phyloP scores from a whole-genome alignment of 2,329 filamentous ascomycete genomes.

The Didymosphaeria variabile region DNA sequence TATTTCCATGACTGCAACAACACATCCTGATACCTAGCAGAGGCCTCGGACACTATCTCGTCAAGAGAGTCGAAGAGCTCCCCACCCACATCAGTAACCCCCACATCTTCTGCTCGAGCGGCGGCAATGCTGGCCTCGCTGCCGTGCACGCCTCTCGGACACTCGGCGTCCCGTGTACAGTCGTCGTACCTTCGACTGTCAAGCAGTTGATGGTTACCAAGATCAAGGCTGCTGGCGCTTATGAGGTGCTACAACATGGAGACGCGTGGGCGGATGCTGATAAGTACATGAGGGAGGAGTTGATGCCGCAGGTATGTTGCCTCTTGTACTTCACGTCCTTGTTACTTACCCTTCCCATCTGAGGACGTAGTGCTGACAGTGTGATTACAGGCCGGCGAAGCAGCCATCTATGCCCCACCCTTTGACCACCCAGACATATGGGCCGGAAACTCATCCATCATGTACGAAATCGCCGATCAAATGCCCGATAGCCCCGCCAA shows the following conservation, averaged over 20 bases:
- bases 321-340: neutral
- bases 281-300: slow-evolving; percentile 66
- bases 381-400: slow-evolving; percentile 41
- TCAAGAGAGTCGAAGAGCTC: slow-evolving; percentile 56
- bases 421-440: slow-evolving; percentile 76
- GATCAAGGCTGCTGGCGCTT: slow-evolving; percentile 71
- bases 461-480: slow-evolving; percentile 61
- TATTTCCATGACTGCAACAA: neutral
- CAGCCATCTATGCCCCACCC: slow-evolving; percentile 70
- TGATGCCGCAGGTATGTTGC: slow-evolving; percentile 57
- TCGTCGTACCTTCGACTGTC: slow-evolving; percentile 75
- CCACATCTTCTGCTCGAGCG: slow-evolving; percentile 83
- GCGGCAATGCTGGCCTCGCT: slow-evolving; percentile 86
- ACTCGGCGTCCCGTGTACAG: slow-evolving; percentile 73
- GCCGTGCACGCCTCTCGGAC: slow-evolving; percentile 76
- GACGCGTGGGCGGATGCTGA: slow-evolving; percentile 76
- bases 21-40: slow-evolving; percentile 27
- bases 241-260: slow-evolving; percentile 74
- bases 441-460: slow-evolving; percentile 69
- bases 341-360: neutral
- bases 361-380: neutral
- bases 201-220: slow-evolving; percentile 76
- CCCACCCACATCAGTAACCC: slow-evolving; percentile 37
- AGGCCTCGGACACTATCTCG: slow-evolving; percentile 77
- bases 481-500: slow-evolving; percentile 63